Evolutionary conservation across 441 rosid species (phyloP).

Genomic region (Arabidopsis lyrata): DNA sequence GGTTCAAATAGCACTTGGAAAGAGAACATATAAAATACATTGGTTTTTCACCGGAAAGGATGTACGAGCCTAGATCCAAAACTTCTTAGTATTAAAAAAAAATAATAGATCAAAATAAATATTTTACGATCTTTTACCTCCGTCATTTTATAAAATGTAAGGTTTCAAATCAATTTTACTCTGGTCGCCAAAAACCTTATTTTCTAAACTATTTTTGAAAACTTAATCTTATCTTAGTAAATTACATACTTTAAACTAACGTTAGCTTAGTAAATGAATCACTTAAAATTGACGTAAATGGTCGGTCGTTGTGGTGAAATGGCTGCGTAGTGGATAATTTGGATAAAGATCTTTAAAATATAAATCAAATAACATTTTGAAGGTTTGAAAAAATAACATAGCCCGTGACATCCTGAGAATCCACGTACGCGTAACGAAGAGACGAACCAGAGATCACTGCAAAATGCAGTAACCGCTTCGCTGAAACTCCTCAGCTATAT

Average conservation of each 20-base stretch:
- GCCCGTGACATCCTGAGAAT: constrained; percentile 36
- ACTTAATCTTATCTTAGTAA: neutral
- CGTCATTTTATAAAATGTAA: too few species aligned
- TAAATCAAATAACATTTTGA: constrained; percentile 6
- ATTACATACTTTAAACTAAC: neutral
- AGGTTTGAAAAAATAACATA: neutral
- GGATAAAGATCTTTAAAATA: neutral
- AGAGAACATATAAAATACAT: too few species aligned
- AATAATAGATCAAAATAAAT: too few species aligned
- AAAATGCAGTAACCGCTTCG: constrained; percentile 32
- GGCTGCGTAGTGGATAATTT: constrained; percentile 29
- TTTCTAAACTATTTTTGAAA: neutral
- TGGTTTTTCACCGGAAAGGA: too few species aligned
- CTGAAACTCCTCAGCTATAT: neutral
- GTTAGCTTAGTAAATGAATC: neutral
- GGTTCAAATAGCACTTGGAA: too few species aligned
- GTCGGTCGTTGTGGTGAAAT: constrained; percentile 26
- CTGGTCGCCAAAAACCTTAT: neutral
- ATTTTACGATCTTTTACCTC: too few species aligned
- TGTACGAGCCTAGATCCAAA: too few species aligned
- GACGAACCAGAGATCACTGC: constrained; percentile 12
- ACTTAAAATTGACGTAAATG: neutral
- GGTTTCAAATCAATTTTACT: neutral
- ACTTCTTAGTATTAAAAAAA: too few species aligned
- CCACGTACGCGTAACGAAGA: constrained; percentile 14